phyloP scores from a whole-genome alignment of 2,329 filamentous ascomycete species.

The Aspergillus sp. region DNA sequence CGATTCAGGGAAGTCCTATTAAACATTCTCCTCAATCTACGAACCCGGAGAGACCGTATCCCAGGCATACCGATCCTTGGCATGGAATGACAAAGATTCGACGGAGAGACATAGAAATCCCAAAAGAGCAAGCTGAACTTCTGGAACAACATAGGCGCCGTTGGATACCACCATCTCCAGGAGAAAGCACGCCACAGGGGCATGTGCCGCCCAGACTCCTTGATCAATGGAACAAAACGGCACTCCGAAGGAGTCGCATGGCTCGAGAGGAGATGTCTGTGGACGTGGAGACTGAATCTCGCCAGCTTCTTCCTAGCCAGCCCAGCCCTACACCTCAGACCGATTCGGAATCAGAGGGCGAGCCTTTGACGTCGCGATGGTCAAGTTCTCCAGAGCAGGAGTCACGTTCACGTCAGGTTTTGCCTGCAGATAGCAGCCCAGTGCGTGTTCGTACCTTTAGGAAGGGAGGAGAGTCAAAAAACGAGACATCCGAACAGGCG shows the following conservation, averaged over 20 bases:
- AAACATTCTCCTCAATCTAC: not conserved
- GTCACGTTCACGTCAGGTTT: slow-evolving; percentile 13
- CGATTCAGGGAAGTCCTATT: not conserved
- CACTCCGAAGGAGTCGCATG: slow-evolving; percentile 11
- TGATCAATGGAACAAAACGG: slow-evolving; percentile 39
- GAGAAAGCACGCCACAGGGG: slow-evolving; percentile 27
- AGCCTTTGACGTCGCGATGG: slow-evolving; percentile 21
- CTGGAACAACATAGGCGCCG: slow-evolving; percentile 47
- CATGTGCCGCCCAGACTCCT: slow-evolving; percentile 40
- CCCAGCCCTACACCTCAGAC: slow-evolving; percentile 18
- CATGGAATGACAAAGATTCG: slow-evolving; percentile 40
- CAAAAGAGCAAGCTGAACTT: slow-evolving; percentile 52
- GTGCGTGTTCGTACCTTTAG: slow-evolving; percentile 4
- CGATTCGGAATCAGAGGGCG: slow-evolving; percentile 21
- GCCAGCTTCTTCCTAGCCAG: slow-evolving; percentile 1
- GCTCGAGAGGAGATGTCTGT: not conserved
- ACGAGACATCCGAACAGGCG: not conserved
- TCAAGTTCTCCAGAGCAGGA: slow-evolving; percentile 15
- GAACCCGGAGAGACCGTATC: not conserved
- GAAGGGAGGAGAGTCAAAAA: not conserved
- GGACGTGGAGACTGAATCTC: not conserved
- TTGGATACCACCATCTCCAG: slow-evolving; percentile 40
- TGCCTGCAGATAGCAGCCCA: slow-evolving; percentile 36
- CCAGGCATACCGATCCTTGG: slow-evolving; percentile 28
- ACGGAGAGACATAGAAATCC: slow-evolving; percentile 48